Percentiles rank a stretch among this genome's conserved stretches.
These are phyloP conservation scores for Endoconidiophora laricicola DNA, from an alignment of 2,329 filamentous ascomycete genomes.

Conservation along the genomic window DNA sequence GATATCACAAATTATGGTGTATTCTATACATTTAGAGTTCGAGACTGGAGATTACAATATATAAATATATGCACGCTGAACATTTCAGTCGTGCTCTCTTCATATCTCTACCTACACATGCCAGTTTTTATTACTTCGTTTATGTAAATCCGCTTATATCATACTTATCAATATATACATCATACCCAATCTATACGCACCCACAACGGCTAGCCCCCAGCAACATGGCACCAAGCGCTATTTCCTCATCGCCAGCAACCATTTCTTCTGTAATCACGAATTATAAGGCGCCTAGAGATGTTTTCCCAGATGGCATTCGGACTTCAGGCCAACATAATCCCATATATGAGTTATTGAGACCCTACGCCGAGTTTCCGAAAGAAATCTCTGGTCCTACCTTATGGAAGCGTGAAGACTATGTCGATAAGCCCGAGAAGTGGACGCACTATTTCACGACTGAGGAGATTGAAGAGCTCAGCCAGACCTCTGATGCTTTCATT, in stretches of 20 bases:
- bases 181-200: background rate
- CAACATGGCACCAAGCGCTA: slow-evolving; percentile 7
- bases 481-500: slow-evolving; percentile 53
- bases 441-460: slow-evolving; percentile 49
- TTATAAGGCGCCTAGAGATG: slow-evolving; percentile 20
- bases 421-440: slow-evolving; percentile 49
- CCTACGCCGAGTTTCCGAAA: slow-evolving; percentile 55
- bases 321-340: slow-evolving; percentile 57
- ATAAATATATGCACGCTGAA: background rate
- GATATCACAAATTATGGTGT: background rate
- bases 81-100: background rate
- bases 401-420: slow-evolving; percentile 53
- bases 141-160: background rate
- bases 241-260: background rate
- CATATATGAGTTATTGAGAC: slow-evolving; percentile 43
- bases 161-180: background rate
- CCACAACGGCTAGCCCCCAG: background rate
- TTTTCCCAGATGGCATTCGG: slow-evolving; percentile 32
- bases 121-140: background rate
- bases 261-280: slow-evolving; percentile 16
- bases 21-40: background rate
- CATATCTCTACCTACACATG: background rate
- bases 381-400: slow-evolving; percentile 55
- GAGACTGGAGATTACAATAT: background rate
- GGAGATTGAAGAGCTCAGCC: slow-evolving; percentile 51